Base-by-base conservation (phyloP, 306 rosid genomes). In the Casuarina equisetifolia region DNA sequence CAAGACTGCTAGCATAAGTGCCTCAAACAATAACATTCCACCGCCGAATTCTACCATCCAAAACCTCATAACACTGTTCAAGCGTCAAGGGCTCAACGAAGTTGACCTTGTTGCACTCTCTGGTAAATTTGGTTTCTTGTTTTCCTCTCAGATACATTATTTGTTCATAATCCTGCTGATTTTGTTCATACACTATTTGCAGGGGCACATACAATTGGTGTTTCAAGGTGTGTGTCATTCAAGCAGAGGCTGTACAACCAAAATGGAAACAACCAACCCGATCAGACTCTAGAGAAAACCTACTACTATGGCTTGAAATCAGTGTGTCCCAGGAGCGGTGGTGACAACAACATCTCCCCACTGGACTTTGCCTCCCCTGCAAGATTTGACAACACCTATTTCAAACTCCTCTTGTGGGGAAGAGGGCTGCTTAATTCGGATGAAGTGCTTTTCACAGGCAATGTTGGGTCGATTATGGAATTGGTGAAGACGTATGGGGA, bases 191-290 rank as follows among this genome's bases (percentile, higher is more conserved):
- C 32, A 25, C 32, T 25, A 25, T 25, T 74, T 79, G 82, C 76
- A 90, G 96, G 96, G 36, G 94, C 90, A 2, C 97, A 93, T 80
- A 89, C 96, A 9, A 93, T 93, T 74, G 97, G 97, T 25, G 86
- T 91, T 48, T 91, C 97, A 73, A 88, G 89, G 75, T 93, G 97
- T 74, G 78, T 44, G 76, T 80, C 96, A 70, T 92, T 92, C 92
- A 92, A 89, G 80, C 92, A 89, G 62, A 90, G 96, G 78, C 89
- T 92, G 19, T 92, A 92, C 92, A 92, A 90, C 81, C 97, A 92
- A 87, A 92, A 88, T 0, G 96, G 97, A 49, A 78, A 89, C 82
- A 88, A 89, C 88, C 90, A 83, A 82, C 90, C 97, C 2, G 97
- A 92, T 58, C 78, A 72, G 16, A 88, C 83, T 44, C 86, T 92